phyloP scores from a whole-genome alignment of 31 red algal species.

The Odonthalia washingtoniensis region DNA sequence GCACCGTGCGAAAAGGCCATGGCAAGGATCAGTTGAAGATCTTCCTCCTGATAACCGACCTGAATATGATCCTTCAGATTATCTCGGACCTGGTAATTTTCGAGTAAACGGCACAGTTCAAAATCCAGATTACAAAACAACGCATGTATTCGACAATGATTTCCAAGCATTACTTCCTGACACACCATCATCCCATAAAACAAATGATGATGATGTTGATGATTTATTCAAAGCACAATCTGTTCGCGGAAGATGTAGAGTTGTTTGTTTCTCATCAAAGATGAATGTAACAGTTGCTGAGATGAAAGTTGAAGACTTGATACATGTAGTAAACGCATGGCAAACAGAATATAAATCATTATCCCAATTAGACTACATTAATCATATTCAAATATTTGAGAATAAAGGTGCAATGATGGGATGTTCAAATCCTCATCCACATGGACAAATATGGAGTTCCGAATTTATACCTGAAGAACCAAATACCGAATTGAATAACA shows the following conservation, averaged over 20 bases:
- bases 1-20: conserved; percentile 96
- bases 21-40: conserved; percentile 92
- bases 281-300: conserved; percentile 95
- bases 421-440: conserved; percentile 97
- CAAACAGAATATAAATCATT: conserved; percentile 73
- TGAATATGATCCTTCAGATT: conserved; percentile 91
- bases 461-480: conserved; percentile 91
- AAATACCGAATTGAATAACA: conserved; percentile 64
- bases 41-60: conserved; percentile 78
- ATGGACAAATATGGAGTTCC: conserved; percentile 96
- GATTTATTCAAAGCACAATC: conserved; percentile 85
- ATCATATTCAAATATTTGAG: conserved; percentile 97
- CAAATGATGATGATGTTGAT: conserved; percentile 45
- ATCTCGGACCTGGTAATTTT: conserved; percentile 90
- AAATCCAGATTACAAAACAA: conserved; percentile 92
- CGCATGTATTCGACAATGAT: conserved; percentile 97
- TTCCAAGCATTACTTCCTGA: conserved; percentile 88
- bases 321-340: conserved; percentile 88
- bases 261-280: conserved; percentile 99
- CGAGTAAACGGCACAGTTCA: conserved; percentile 84
- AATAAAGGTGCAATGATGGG: conserved; percentile 99
- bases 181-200: conserved; percentile 65
- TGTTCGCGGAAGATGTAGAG: conserved; percentile 89
- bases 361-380: conserved; percentile 71
- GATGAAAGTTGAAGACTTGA: conserved; percentile 81